A percentile compares a stretch with the other conserved stretches of the same genome.
phyloP scores from a whole-genome alignment of 2,329 filamentous ascomycete genomes.

The Exserohilum turcica region DNA sequence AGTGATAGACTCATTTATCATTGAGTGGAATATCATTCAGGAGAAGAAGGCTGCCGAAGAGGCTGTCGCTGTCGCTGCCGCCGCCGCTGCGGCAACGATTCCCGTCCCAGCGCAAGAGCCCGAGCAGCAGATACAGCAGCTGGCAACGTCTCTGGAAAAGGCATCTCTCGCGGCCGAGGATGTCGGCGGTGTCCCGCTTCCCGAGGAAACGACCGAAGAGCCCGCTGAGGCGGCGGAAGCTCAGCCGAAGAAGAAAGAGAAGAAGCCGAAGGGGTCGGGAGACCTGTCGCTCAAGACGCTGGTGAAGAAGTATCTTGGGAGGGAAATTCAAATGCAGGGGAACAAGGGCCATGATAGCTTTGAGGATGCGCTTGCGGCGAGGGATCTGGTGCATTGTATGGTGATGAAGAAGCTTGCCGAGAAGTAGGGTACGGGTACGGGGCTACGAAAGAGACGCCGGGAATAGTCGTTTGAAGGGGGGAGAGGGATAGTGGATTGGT shows the following conservation, averaged over 20 bases:
- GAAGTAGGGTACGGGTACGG: background rate
- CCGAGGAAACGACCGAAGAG: background rate
- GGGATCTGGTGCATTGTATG: conserved; percentile 90
- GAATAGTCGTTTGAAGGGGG: too few species aligned
- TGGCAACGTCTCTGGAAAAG: background rate
- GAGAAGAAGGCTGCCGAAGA: conserved; percentile 11
- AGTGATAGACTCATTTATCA: conserved; percentile 54
- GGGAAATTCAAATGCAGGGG: conserved; percentile 81
- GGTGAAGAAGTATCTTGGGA: conserved; percentile 76
- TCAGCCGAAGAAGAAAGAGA: conserved; percentile 11
- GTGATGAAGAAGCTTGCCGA: conserved; percentile 21
- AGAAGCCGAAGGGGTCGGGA: conserved; percentile 6
- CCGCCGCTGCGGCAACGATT: background rate
- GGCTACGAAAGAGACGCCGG: background rate
- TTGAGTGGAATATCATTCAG: conserved; percentile 16
- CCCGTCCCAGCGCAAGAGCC: background rate
- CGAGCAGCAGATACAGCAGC: background rate
- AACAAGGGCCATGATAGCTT: conserved; percentile 78
- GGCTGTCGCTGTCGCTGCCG: background rate
- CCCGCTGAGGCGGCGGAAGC: background rate
- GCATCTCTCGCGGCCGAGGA: background rate
- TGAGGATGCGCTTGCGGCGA: conserved; percentile 85
- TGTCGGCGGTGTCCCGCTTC: too few species aligned
- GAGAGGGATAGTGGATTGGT: too few species aligned
- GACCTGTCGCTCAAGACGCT: conserved; percentile 71